These are phyloP conservation scores for Conringia planisiliqua DNA, from an alignment of 345 rosid species.

Conservation along the genomic window DNA sequence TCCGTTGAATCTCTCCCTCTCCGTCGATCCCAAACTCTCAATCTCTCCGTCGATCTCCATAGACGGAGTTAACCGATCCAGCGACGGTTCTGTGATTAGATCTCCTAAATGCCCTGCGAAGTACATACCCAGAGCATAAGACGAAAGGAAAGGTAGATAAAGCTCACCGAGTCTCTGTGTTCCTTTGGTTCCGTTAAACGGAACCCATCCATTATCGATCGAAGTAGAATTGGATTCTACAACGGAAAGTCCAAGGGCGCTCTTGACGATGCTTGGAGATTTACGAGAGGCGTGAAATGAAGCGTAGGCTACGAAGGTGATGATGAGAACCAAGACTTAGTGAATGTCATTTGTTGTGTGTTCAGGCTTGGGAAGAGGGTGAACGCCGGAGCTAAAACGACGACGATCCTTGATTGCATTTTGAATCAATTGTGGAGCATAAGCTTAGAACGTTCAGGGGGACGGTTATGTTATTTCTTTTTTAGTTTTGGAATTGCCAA, in stretches of 20 bases:
- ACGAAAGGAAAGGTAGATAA: conserved; percentile 74
- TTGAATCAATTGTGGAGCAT: too few relatives aligned
- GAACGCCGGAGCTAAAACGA: too few relatives aligned
- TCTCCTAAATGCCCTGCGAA: conserved; percentile 83
- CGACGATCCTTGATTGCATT: too few relatives aligned
- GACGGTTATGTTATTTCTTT: too few relatives aligned
- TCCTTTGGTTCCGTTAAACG: conserved; percentile 67
- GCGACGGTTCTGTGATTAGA: too few relatives aligned
- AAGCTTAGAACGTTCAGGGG: too few relatives aligned
- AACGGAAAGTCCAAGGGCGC: conserved; percentile 66
- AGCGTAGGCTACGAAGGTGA: conserved; percentile 83
- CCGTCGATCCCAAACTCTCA: too few relatives aligned
- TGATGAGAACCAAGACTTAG: conserved; percentile 43
- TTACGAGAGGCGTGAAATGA: conserved; percentile 96
- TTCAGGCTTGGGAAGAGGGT: conserved; percentile 57
- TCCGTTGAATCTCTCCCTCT: too few relatives aligned
- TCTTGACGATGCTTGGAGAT: conserved; percentile 91
- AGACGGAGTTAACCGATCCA: too few relatives aligned
- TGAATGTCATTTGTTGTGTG: conserved; percentile 57
- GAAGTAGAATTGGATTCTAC: conserved; percentile 27
- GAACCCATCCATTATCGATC: conserved; percentile 69
- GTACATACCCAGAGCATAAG: conserved; percentile 80
- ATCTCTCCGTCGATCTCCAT: too few relatives aligned
- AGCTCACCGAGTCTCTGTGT: conserved; percentile 82
- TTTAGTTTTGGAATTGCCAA: too few relatives aligned